Evolutionary conservation across 805 yeast species (phyloP).

Genomic region (Komagataella pseudopastoris): DNA sequence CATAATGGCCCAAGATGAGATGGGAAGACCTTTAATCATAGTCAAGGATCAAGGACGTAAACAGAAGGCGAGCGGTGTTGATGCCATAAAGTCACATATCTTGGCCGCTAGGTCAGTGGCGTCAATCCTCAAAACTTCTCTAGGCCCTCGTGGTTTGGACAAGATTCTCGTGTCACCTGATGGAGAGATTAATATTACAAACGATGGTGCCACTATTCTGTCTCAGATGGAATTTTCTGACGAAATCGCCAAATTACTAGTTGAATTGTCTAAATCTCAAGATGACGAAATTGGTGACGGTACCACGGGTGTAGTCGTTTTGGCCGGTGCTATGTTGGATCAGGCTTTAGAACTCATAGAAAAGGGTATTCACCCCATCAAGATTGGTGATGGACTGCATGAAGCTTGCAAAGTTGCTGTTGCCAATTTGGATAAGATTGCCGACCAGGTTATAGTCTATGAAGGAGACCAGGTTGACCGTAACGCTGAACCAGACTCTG

Average conservation of each 20-base stretch:
- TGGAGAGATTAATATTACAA: constrained; percentile 95
- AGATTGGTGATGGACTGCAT: constrained; percentile 94
- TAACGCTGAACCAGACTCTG: constrained; percentile 23
- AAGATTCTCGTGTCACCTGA: constrained; percentile 91
- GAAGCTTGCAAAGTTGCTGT: constrained; percentile 92
- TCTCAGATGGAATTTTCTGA: constrained; percentile 93
- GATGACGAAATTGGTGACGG: constrained; percentile 99
- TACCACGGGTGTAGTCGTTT: constrained; percentile 95
- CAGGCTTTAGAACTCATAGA: constrained; percentile 92
- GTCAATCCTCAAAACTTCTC: constrained; percentile 77
- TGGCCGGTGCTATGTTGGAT: constrained; percentile 88
- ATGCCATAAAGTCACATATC: constrained; percentile 80
- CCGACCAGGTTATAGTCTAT: constrained; percentile 46
- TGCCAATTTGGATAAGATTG: constrained; percentile 55
- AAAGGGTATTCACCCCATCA: constrained; percentile 94
- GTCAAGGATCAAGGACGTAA: constrained; percentile 62
- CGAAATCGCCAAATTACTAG: constrained; percentile 91
- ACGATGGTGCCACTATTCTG: constrained; percentile 96
- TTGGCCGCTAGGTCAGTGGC: constrained; percentile 93
- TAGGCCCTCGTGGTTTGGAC: constrained; percentile 98
- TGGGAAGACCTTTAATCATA: constrained; percentile 97
- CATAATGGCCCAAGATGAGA: constrained; percentile 97
- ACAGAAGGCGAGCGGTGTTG: constrained; percentile 56
- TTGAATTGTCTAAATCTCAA: constrained; percentile 86
- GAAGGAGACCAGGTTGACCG: constrained; percentile 25